Evolutionary conservation across 257 asterid species (phyloP).

Genomic region (Petrea volubilis): DNA sequence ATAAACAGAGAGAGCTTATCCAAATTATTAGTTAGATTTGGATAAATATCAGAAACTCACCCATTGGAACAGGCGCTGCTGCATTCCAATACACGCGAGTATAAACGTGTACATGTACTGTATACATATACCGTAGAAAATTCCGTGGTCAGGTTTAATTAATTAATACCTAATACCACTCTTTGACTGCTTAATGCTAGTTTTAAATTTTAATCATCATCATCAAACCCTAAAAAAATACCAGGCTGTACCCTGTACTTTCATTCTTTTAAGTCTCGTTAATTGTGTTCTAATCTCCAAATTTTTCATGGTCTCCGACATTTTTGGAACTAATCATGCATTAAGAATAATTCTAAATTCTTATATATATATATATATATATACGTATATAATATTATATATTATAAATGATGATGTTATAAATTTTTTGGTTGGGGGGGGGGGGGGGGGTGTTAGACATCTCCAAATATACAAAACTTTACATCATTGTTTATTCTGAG

Average conservation of each 20-base stretch:
- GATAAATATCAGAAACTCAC: background rate
- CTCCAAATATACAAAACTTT: background rate
- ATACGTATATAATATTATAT: too few relatives aligned
- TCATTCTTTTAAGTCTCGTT: background rate
- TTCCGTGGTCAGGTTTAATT: background rate
- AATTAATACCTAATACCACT: background rate
- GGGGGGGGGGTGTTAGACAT: too few relatives aligned
- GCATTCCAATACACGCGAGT: background rate
- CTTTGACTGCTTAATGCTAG: background rate
- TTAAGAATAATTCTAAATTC: background rate
- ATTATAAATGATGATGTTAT: too few relatives aligned
- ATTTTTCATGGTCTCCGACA: background rate
- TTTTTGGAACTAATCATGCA: slow-evolving; percentile 4
- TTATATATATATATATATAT: too few relatives aligned
- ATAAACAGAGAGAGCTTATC: background rate
- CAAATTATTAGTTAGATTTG: background rate
- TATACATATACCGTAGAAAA: background rate
- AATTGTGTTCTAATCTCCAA: slow-evolving; percentile 9
- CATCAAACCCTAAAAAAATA: background rate
- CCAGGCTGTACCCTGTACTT: background rate
- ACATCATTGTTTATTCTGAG: too few relatives aligned
- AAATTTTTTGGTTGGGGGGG: too few relatives aligned
- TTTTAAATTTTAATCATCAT: background rate
- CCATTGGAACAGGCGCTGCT: background rate
- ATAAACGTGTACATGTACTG: background rate